These are phyloP conservation scores for Neurospora crassa DNA, from an alignment of 2,329 filamentous ascomycete species.

Conservation along the genomic window DNA sequence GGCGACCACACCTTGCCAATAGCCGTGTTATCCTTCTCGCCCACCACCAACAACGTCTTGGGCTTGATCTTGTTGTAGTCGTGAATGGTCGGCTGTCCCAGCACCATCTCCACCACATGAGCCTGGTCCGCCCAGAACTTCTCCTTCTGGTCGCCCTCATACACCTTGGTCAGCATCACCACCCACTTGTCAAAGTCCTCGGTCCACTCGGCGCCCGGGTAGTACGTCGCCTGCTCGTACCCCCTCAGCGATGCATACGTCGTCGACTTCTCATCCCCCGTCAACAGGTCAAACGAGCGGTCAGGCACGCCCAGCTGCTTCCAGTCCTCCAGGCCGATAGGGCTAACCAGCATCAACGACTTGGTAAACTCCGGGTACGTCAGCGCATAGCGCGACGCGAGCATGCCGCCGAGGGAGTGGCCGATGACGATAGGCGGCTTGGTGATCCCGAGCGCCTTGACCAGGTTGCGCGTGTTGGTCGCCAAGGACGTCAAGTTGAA, in stretches of 20 bases:
- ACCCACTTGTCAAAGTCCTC: conserved; percentile 44
- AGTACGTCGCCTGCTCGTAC: conserved; percentile 40
- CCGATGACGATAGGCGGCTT: conserved; percentile 37
- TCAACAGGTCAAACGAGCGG: conserved; percentile 30
- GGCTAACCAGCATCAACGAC: conserved; percentile 38
- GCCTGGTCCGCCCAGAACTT: conserved; percentile 39
- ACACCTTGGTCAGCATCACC: conserved; percentile 43
- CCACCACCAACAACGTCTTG: conserved; percentile 39
- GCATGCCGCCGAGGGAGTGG: conserved; percentile 47
- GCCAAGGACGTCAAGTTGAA: conserved; percentile 42
- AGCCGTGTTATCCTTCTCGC: conserved; percentile 43
- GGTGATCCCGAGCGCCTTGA: conserved; percentile 31
- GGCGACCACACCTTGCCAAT: conserved; percentile 44
- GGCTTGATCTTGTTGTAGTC: conserved; percentile 37
- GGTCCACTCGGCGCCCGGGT: conserved; percentile 35
- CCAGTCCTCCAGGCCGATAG: conserved; percentile 47
- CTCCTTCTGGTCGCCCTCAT: conserved; percentile 32
- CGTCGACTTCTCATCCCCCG: conserved; percentile 28
- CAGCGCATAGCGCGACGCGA: conserved; percentile 39
- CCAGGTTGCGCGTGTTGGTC: conserved; percentile 38
- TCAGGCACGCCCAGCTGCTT: conserved; percentile 39
- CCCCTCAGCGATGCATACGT: conserved; percentile 33
- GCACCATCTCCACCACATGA: conserved; percentile 43
- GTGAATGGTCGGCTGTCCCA: conserved; percentile 41
- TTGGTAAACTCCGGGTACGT: conserved; percentile 36